Percentiles rank a stretch among this genome's conserved stretches.
phyloP scores from a whole-genome alignment of 2,329 filamentous ascomycete genomes.

The Fusarium sp. region DNA sequence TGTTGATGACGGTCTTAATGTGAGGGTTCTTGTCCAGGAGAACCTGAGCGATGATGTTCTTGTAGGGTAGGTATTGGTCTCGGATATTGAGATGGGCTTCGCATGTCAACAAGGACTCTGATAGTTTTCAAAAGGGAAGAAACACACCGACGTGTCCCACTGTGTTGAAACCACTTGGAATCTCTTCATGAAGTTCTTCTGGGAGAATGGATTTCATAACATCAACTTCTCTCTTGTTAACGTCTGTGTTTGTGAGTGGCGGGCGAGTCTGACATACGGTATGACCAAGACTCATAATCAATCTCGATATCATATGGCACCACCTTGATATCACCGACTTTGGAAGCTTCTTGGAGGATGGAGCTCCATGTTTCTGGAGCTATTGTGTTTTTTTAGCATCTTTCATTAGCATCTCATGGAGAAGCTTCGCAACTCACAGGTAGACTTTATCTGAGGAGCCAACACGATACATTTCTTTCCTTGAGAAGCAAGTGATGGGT shows the following conservation, averaged over 20 bases:
- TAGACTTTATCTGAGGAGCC: slow-evolving; percentile 66
- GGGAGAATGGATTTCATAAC: slow-evolving; percentile 87
- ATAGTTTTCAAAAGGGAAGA: neutral
- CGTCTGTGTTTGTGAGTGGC: neutral
- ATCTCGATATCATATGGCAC: slow-evolving; percentile 81
- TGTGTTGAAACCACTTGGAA: slow-evolving; percentile 87
- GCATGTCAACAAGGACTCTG: slow-evolving; percentile 23
- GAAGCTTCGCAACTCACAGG: slow-evolving; percentile 56
- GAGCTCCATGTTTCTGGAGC: slow-evolving; percentile 80
- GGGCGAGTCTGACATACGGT: slow-evolving; percentile 66
- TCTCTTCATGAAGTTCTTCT: slow-evolving; percentile 81
- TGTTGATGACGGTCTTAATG: slow-evolving; percentile 94
- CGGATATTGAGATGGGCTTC: slow-evolving; percentile 90
- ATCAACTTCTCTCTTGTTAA: slow-evolving; percentile 70
- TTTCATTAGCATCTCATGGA: neutral
- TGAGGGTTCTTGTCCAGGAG: slow-evolving; percentile 89
- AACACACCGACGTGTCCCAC: slow-evolving; percentile 85
- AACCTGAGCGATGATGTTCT: slow-evolving; percentile 85
- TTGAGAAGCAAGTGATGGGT: slow-evolving; percentile 62
- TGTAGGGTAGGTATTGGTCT: slow-evolving; percentile 86
- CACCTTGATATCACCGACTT: slow-evolving; percentile 76
- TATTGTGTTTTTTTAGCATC: slow-evolving; percentile 39
- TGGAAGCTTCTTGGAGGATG: slow-evolving; percentile 75
- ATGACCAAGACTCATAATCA: slow-evolving; percentile 88
- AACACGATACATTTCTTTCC: slow-evolving; percentile 74